Conservation (phyloP, 352 stramenopile genomes). For the Phytopythium aichiense region DNA sequence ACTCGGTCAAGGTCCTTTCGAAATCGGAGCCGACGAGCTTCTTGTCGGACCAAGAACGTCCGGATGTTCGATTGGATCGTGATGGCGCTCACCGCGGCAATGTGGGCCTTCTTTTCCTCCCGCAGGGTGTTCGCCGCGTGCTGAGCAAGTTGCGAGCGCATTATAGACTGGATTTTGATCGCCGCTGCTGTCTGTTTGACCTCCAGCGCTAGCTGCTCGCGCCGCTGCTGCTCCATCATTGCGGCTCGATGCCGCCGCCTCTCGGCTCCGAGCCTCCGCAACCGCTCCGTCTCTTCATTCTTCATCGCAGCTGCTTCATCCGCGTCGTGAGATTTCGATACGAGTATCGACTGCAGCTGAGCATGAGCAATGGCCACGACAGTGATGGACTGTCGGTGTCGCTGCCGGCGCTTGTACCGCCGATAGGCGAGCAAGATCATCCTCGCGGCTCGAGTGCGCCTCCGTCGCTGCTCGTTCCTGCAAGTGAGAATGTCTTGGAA, state of each 20-base stretch:
- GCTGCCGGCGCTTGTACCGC: constrained; percentile 35
- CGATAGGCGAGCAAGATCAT: constrained; percentile 43
- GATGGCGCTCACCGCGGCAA: constrained; percentile 51
- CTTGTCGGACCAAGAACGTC: constrained; percentile 40
- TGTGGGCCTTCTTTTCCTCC: constrained; percentile 47
- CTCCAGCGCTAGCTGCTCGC: constrained; percentile 49
- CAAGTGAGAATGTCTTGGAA: constrained; percentile 18
- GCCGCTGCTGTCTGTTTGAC: constrained; percentile 31
- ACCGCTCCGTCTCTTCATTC: constrained; percentile 29
- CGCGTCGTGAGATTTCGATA: constrained; percentile 30
- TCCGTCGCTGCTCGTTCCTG: constrained; percentile 20
- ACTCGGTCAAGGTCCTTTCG: constrained; percentile 52
- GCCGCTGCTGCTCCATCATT: constrained; percentile 42
- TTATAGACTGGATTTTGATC: constrained; percentile 43
- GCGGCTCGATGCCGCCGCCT: constrained; percentile 47
- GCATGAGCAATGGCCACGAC: constrained; percentile 51
- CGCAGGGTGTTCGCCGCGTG: constrained; percentile 19
- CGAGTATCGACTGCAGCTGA: constrained; percentile 40
- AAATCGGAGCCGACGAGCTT: constrained; percentile 37
- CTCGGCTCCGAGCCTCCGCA: constrained; percentile 48
- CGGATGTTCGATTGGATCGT: constrained; percentile 72
- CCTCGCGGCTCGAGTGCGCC: constrained; percentile 18
- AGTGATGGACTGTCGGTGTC: constrained; percentile 48
- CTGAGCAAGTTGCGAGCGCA: constrained; percentile 40
- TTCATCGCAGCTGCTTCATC: constrained; percentile 4